These are phyloP conservation scores for Tetragonia tetragonoides DNA, from an alignment of 148 eudicot genomes.

Conservation along the genomic window DNA sequence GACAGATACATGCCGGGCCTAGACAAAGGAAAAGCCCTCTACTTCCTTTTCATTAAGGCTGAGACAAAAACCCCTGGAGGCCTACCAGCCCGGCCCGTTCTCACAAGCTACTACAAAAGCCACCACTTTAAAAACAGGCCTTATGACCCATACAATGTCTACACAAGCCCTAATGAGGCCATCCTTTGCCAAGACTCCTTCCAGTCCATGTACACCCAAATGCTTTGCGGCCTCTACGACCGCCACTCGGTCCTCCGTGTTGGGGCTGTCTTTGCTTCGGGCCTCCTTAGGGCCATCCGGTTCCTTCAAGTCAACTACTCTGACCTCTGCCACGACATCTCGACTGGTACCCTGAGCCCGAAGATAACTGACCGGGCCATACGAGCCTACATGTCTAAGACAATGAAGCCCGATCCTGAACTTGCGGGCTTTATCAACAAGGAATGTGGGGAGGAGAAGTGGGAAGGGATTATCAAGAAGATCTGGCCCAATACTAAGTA, in stretches of 20 bases:
- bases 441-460: conserved; percentile 54
- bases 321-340: conserved; percentile 52
- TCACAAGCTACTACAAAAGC: conserved; percentile 77
- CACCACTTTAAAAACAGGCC: conserved; percentile 57
- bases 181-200: conserved; percentile 65
- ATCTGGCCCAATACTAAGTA: conserved; percentile 88
- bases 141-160: conserved; percentile 59
- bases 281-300: conserved; percentile 72
- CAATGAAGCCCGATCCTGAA: conserved; percentile 51
- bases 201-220: conserved; percentile 88
- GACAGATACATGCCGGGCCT: conserved; percentile 54
- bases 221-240: conserved; percentile 74
- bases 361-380: conserved; percentile 46
- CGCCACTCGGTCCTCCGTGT: conserved; percentile 54
- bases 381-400: conserved; percentile 35
- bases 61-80: conserved; percentile 79
- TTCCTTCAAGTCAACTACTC: conserved; percentile 57
- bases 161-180: conserved; percentile 73
- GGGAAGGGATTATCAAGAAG: conserved; percentile 69
- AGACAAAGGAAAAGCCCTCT: conserved; percentile 71
- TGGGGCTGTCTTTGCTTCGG: conserved; percentile 85
- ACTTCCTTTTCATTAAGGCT: conserved; percentile 64
- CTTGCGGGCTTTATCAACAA: conserved; percentile 39
- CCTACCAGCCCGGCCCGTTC: conserved; percentile 70
- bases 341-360: conserved; percentile 42